Conservation (phyloP, 352 stramenopile species). For the Pythium oligandrum region DNA sequence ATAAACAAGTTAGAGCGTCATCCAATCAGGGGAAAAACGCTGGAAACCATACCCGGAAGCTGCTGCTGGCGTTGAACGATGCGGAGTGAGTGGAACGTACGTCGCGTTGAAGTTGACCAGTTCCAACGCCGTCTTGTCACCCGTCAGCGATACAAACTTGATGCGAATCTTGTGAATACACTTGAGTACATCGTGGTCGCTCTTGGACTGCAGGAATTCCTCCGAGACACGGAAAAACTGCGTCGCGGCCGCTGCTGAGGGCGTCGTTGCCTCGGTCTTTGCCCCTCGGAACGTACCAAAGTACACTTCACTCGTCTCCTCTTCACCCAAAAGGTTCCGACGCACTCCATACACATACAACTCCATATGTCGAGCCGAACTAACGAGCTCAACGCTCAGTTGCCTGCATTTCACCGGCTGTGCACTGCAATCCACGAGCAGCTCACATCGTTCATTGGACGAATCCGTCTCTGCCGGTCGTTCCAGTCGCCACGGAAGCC, state of each 20-base stretch:
- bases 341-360: constrained; percentile 46
- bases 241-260: not conserved
- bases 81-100: too few relatives aligned
- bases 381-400: constrained; percentile 42
- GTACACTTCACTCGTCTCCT: constrained; percentile 63
- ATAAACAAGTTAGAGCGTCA: not conserved
- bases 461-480: not conserved
- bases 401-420: constrained; percentile 35
- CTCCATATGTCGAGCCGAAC: constrained; percentile 71
- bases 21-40: too few relatives aligned
- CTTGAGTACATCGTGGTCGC: constrained; percentile 54
- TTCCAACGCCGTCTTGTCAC: constrained; percentile 40
- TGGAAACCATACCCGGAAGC: not conserved
- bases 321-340: constrained; percentile 50
- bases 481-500: constrained; percentile 11
- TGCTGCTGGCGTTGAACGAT: not conserved
- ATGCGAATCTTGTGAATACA: constrained; percentile 38
- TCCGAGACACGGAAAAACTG: constrained; percentile 43
- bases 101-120: constrained; percentile 14
- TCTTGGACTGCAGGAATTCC: constrained; percentile 37
- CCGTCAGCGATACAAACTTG: constrained; percentile 72
- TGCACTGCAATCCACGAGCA: constrained; percentile 25
- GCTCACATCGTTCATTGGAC: constrained; percentile 27
- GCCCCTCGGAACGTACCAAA: constrained; percentile 62
- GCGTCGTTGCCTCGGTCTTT: constrained; percentile 8